A percentile compares a stretch with the other conserved stretches of the same genome.
These are phyloP conservation scores for Articulospora tetracladia DNA, from an alignment of 495 filamentous ascomycete species.

Conservation along the genomic window DNA sequence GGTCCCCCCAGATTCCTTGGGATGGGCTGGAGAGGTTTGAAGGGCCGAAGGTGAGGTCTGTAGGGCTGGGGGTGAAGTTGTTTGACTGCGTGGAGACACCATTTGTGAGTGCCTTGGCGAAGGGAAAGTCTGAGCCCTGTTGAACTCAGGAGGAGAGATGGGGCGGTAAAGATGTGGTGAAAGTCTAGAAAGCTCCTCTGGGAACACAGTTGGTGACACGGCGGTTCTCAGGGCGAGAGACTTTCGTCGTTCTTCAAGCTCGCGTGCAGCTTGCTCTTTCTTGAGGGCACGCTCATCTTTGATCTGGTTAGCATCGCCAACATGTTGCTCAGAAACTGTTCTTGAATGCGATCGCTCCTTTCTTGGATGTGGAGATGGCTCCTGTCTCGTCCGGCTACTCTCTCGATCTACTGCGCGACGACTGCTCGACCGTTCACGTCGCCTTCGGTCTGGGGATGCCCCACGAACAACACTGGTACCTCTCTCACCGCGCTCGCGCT, in stretches of 20 bases:
- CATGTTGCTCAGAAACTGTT: conserved; percentile 23
- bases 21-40: conserved; percentile 42
- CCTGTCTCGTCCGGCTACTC: conserved; percentile 27
- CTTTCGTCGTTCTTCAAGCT: conserved; percentile 80
- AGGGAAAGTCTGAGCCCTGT: conserved; percentile 29
- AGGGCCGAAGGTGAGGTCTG: too few species aligned
- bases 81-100: conserved; percentile 41
- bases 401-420: conserved; percentile 35
- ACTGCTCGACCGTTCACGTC: conserved; percentile 46
- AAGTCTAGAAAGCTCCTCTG: conserved; percentile 54
- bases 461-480: conserved; percentile 42
- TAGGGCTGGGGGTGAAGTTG: conserved; percentile 41
- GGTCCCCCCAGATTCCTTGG: conserved; percentile 31
- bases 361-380: too few species aligned
- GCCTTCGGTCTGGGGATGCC: conserved; percentile 42
- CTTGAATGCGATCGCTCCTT: conserved; percentile 17
- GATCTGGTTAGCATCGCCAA: conserved; percentile 27
- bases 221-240: conserved; percentile 78
- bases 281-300: conserved; percentile 53
- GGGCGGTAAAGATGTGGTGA: conserved; percentile 34
- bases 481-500: conserved; percentile 43
- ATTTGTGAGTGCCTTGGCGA: conserved; percentile 30
- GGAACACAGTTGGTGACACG: conserved; percentile 74
- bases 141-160: conserved; percentile 27
- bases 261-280: conserved; percentile 76